Conservation (phyloP, 1,284 basidiomycete species). For the Apiotrichum siamense region DNA sequence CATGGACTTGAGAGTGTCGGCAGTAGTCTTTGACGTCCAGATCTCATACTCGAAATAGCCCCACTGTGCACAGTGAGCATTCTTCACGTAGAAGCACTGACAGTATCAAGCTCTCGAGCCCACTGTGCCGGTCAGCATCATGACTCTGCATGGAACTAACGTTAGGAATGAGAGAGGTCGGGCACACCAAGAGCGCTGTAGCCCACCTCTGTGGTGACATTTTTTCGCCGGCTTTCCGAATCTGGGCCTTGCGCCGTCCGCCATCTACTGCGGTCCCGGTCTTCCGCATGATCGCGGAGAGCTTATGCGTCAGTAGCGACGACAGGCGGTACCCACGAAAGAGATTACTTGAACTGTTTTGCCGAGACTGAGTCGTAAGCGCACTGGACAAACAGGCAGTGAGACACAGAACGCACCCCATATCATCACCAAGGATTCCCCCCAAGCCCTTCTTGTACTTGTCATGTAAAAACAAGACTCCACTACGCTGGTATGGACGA, state of each 20-base stretch:
- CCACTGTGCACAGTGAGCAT: constrained; percentile 23
- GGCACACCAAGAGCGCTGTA: constrained; percentile 43
- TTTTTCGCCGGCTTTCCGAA: constrained; percentile 8
- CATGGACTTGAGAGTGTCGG: constrained; percentile 20
- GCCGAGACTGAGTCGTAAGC: constrained; percentile 31
- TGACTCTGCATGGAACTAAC: constrained; percentile 27
- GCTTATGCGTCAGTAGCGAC: constrained; percentile 20
- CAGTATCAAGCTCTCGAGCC: constrained; percentile 49
- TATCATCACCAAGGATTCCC: constrained; percentile 52
- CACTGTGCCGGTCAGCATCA: constrained; percentile 36
- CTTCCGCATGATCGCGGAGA: constrained; percentile 52
- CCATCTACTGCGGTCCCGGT: constrained; percentile 41
- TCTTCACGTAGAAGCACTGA: constrained; percentile 5
- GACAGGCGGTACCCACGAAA: constrained; percentile 25
- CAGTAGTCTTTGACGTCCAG: constrained; percentile 4
- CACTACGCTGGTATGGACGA: constrained; percentile 50
- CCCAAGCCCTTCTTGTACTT: constrained; percentile 47
- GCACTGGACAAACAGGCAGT: too few relatives aligned
- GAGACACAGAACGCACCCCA: constrained; percentile 41
- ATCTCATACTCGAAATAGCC: constrained; percentile 42
- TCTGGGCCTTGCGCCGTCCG: constrained; percentile 30
- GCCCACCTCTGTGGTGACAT: constrained; percentile 36
- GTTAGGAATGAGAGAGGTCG: constrained; percentile 47
- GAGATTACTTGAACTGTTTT: constrained; percentile 45
- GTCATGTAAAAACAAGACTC: constrained; percentile 49